Percentiles rank a stretch among this genome's conserved stretches.
Evolutionary conservation across 768 basidiomycete genomes (phyloP).

Genomic region (Suillus cothurnatus): DNA sequence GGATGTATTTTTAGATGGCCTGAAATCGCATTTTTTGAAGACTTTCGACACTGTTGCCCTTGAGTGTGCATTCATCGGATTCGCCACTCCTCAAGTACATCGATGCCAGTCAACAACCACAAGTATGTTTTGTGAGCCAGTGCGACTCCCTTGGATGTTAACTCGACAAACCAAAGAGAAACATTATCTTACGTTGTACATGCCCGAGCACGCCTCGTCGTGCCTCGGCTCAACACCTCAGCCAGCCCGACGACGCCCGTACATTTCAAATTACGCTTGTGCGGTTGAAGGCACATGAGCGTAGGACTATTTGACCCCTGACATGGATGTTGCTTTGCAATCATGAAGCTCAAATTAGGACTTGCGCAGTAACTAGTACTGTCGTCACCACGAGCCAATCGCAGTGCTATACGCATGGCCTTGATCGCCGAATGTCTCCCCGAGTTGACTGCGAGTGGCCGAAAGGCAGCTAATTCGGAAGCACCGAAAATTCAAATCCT

Average conservation of each 20-base stretch:
- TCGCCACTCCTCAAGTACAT: neutral
- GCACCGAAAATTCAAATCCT: no score
- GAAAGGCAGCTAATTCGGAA: no score
- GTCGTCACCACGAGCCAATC: no score
- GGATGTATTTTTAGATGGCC: neutral
- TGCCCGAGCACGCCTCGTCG: neutral
- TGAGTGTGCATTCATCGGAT: neutral
- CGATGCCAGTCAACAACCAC: neutral
- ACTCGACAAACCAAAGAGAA: neutral
- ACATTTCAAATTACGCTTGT: neutral
- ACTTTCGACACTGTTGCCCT: neutral
- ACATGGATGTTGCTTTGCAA: no score
- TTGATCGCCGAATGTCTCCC: no score
- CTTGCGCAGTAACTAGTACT: no score
- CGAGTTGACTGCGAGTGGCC: no score
- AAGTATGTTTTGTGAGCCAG: neutral
- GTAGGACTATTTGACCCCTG: no score
- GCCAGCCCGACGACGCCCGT: no score
- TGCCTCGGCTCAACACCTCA: neutral
- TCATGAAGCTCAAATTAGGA: no score
- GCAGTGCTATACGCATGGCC: no score
- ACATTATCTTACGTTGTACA: neutral
- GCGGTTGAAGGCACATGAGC: no score
- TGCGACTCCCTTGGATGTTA: neutral
- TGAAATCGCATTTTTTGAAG: neutral